These are phyloP conservation scores for Lactifluus subvellereus DNA, from an alignment of 768 basidiomycete genomes.

Conservation along the genomic window DNA sequence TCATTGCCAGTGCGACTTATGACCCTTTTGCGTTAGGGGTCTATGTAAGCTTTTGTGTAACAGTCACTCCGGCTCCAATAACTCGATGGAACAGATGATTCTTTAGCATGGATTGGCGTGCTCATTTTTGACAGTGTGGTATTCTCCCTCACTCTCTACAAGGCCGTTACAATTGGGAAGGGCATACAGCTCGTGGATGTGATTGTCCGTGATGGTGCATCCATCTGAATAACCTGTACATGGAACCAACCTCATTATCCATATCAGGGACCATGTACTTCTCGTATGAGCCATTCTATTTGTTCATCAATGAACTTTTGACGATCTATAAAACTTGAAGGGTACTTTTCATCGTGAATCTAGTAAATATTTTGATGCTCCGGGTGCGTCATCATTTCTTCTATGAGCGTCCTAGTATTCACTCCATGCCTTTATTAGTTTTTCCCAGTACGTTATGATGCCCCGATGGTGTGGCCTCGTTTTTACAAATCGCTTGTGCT, in stretches of 20 bases:
- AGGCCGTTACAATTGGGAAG: constrained; percentile 2
- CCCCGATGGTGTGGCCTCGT: neutral
- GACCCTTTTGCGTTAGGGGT: neutral
- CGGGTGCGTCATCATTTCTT: neutral
- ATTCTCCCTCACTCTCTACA: constrained; percentile 14
- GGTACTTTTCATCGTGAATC: constrained; percentile 10
- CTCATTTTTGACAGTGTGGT: constrained; percentile 4
- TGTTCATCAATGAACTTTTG: neutral
- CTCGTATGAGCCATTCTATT: constrained; percentile 3
- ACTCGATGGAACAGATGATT: constrained; percentile 1
- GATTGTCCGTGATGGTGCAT: constrained; percentile 16
- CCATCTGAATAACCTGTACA: no score
- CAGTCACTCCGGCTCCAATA: neutral
- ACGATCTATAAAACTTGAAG: neutral
- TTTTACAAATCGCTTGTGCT: neutral
- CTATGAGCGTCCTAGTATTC: neutral
- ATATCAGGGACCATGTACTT: constrained; percentile 12
- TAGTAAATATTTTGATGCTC: constrained; percentile 11
- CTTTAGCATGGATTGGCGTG: constrained; percentile 11
- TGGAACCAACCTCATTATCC: neutral
- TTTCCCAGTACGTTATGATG: constrained; percentile 4
- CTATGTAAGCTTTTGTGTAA: neutral
- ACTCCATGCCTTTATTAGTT: neutral
- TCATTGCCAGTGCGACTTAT: neutral
- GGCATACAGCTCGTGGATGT: constrained; percentile 6